A percentile compares a stretch with the other conserved stretches of the same genome.
phyloP scores from a whole-genome alignment of 371 early-diverging fungal species.

The Mortierella sp. region DNA sequence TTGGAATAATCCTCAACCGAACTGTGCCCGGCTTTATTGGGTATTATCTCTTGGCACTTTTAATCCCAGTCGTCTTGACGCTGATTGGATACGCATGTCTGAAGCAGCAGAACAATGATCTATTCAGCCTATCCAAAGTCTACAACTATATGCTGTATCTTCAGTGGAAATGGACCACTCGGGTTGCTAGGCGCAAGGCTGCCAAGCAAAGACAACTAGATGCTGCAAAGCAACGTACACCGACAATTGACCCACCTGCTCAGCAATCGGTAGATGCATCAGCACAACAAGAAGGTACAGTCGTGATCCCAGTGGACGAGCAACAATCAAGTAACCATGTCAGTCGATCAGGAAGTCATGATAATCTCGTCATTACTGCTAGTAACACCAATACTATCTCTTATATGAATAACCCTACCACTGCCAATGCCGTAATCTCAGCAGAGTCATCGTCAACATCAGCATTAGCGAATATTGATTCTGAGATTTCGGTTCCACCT shows the following conservation, averaged over 20 bases:
- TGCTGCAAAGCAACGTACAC: slow-evolving; percentile 4
- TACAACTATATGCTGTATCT: slow-evolving; percentile 36
- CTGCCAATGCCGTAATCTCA: background rate
- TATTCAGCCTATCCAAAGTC: slow-evolving; percentile 41
- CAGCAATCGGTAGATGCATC: slow-evolving; percentile 5
- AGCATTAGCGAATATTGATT: slow-evolving; percentile 10
- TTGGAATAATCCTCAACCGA: slow-evolving; percentile 56
- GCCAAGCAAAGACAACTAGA: slow-evolving; percentile 24
- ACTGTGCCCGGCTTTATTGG: slow-evolving; percentile 60
- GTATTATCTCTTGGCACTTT: slow-evolving; percentile 69
- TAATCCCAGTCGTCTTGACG: slow-evolving; percentile 67
- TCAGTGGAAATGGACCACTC: slow-evolving; percentile 19
- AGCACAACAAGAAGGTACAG: slow-evolving; percentile 31
- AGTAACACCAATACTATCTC: slow-evolving; percentile 5
- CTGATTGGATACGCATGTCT: slow-evolving; percentile 52
- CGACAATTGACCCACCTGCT: slow-evolving; percentile 18
- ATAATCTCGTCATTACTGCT: slow-evolving; percentile 1
- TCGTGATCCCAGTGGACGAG: slow-evolving; percentile 22
- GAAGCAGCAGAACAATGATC: slow-evolving; percentile 59
- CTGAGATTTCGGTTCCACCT: slow-evolving; percentile 10
- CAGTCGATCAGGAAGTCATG: slow-evolving; percentile 34
- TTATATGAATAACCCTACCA: background rate
- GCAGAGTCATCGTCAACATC: background rate
- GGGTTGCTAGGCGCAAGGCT: slow-evolving; percentile 8
- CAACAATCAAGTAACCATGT: slow-evolving; percentile 23